These are phyloP conservation scores for Lindgomyces ingoldianus DNA, from an alignment of 495 filamentous ascomycete genomes.

Conservation along the genomic window DNA sequence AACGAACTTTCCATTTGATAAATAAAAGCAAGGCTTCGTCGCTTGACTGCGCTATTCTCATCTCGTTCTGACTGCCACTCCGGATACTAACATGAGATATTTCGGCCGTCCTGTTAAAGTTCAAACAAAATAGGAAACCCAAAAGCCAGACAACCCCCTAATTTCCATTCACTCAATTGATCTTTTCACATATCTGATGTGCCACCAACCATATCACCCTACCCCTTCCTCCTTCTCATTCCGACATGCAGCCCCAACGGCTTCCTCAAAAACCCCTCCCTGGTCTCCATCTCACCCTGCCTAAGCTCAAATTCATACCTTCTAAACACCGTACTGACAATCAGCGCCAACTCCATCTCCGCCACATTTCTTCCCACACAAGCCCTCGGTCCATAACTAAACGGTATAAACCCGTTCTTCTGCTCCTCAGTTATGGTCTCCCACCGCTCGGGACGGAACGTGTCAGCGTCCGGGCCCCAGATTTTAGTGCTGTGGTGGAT, in stretches of 20 bases:
- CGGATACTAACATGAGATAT: too few relatives aligned
- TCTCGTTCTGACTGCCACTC: too few relatives aligned
- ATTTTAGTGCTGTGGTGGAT: constrained; percentile 81
- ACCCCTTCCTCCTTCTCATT: constrained; percentile 52
- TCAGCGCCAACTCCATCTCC: constrained; percentile 89
- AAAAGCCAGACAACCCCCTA: too few relatives aligned
- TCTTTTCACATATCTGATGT: too few relatives aligned
- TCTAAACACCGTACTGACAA: constrained; percentile 72
- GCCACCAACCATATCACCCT: too few relatives aligned
- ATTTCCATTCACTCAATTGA: too few relatives aligned
- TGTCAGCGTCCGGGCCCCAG: constrained; percentile 80
- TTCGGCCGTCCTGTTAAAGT: too few relatives aligned
- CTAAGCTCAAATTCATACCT: constrained; percentile 73
- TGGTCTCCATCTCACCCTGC: constrained; percentile 72
- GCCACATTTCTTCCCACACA: constrained; percentile 88
- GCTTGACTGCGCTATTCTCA: too few relatives aligned
- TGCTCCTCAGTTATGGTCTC: constrained; percentile 45
- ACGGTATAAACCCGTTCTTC: constrained; percentile 71
- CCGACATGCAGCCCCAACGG: constrained; percentile 74
- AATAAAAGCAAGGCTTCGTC: too few relatives aligned
- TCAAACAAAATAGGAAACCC: too few relatives aligned
- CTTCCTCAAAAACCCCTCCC: constrained; percentile 90
- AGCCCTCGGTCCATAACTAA: constrained; percentile 75
- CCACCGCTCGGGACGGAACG: constrained; percentile 81
- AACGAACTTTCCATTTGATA: too few relatives aligned